Evolutionary conservation across 768 basidiomycete species (phyloP).

Genomic region (Mrakia frigida): DNA sequence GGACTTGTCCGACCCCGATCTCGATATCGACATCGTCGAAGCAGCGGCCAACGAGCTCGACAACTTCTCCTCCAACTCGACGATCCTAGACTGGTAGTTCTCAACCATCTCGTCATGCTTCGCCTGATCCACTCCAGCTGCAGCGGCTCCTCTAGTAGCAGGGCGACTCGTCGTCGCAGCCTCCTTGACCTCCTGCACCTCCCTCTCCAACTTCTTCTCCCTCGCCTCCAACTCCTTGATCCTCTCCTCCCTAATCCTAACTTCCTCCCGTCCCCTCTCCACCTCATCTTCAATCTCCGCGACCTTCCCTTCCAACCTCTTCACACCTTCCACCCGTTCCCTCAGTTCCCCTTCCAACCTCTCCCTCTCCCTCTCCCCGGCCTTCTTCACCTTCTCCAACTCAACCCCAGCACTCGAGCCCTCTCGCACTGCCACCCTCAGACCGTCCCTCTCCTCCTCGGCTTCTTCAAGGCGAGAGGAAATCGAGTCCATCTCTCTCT

Average conservation of each 20-base stretch:
- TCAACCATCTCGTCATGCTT: conserved; percentile 2
- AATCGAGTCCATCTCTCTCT: conserved; percentile 38
- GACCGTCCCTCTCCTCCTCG: conserved; percentile 40
- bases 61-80: not conserved
- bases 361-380: not conserved
- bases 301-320: conserved; percentile 34
- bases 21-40: not conserved
- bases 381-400: conserved; percentile 15
- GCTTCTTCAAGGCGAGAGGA: conserved; percentile 39
- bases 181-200: no score
- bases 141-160: not conserved
- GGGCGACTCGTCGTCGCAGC: no score
- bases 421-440: conserved; percentile 32
- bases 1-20: not conserved
- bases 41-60: not conserved
- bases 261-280: conserved; percentile 28
- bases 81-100: not conserved
- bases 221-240: conserved; percentile 4
- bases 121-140: not conserved
- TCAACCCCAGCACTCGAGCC: conserved; percentile 14
- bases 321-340: conserved; percentile 37
- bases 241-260: conserved; percentile 6
- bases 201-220: conserved; percentile 5
- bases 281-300: conserved; percentile 35
- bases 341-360: conserved; percentile 10